Evolutionary conservation across 345 rosid species (phyloP).

Genomic region (Aquilaria yunnanensis): DNA sequence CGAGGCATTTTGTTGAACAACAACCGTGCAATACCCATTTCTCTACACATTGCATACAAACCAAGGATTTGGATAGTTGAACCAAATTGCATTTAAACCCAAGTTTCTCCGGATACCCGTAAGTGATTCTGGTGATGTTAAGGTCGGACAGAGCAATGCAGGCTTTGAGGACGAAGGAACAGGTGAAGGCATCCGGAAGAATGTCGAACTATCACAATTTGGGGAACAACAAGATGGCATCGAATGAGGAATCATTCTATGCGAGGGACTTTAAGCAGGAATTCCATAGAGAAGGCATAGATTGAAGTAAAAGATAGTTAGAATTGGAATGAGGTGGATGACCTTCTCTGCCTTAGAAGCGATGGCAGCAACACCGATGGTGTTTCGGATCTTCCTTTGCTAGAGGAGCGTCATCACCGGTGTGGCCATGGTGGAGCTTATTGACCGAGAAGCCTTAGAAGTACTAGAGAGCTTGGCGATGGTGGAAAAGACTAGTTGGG

Average conservation of each 20-base stretch:
- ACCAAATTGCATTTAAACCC: constrained; percentile 28
- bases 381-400: no score
- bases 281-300: constrained; percentile 21
- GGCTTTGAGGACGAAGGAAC: constrained; percentile 32
- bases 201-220: constrained; percentile 20
- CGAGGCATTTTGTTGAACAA: constrained; percentile 35
- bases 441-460: no score
- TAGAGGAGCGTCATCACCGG: no score
- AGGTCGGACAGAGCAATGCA: constrained; percentile 16
- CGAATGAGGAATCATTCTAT: constrained; percentile 18
- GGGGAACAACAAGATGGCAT: constrained; percentile 23
- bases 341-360: no score
- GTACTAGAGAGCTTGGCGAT: no score
- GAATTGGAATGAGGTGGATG: no score
- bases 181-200: constrained; percentile 27
- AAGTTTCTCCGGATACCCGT: constrained; percentile 28
- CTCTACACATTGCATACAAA: constrained; percentile 24
- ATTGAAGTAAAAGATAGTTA: no score
- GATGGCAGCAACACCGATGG: no score
- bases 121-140: constrained; percentile 13
- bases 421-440: no score
- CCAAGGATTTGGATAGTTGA: constrained; percentile 23
- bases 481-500: no score
- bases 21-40: constrained; percentile 20
- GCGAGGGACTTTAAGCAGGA: constrained; percentile 30